Evolutionary conservation across 164 flowering plant species (phyloP), one percentile per base, ranked within the genome.

Genomic region (Aristolochia fimbriata): DNA sequence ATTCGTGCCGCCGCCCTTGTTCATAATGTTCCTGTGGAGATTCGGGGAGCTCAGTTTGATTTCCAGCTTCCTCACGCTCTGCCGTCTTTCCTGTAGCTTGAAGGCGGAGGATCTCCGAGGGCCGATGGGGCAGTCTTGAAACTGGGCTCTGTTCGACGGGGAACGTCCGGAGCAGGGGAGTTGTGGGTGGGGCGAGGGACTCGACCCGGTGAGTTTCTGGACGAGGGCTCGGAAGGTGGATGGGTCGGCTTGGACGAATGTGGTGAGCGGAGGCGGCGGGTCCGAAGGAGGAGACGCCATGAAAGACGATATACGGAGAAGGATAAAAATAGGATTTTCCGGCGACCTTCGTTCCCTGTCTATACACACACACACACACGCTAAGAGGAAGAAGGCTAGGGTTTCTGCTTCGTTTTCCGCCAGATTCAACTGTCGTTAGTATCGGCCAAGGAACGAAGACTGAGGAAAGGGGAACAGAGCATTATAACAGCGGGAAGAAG

Each of bases 191-290:
- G 64, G 65, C 10, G 63, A 30, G 6, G 67, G 21, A 63, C 66
- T 66, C 2, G 66, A 70, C 16, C 82, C 84, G n/a, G 84, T 80
- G 4, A 80, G 80, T 46, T 64, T 74, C 61, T 81, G 85, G 48
- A 81, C 85, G 4, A 81, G 75, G 13, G 77, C 78, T 33, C 72
- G 51, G 74, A 81, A 81, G 30, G 76, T 67, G 57, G 37, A 47
- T 0, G 80, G 46, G 68, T 81, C 85, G 16, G 85, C 80, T 60
- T 78, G 85, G 11, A 81, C 80, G 43, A 81, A 81, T 22, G 82
- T 77, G 12, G 84, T 80, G 2, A 77, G 68, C 4, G 30, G 45
- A 30, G 33, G 47, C 10, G 43, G 31, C 46, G 45, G 51, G 27
- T 58, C 61, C 17, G 61, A 58, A 16, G 61, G 49, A 5, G 61